Base-by-base conservation (phyloP, 805 yeast species). In the Saccharomycopsis vini region DNA sequence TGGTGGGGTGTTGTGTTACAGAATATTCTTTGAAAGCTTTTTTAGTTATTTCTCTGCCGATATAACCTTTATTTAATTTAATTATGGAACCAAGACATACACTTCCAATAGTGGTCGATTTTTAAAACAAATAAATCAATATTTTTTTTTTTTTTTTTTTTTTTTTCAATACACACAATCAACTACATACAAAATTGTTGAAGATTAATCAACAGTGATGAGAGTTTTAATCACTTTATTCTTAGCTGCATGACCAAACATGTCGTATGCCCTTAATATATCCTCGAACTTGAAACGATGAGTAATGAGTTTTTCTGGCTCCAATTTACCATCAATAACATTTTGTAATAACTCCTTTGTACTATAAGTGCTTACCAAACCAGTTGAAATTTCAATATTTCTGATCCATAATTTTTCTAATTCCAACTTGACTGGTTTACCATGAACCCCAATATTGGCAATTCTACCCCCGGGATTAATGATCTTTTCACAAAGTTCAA, bases 371-470 rank as follows among this genome's bases (percentile, higher is more conserved):
- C 70, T 68, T 26, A 72, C 76, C 51, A 72, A 57, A 33, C 76
- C 77, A n/a, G 75, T 70, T 5, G 72, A 52, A 36, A 72, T 65
- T 7, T 56, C 56, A 43, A 69, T 54, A 36, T 69, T 69, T 48
- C 68, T 62, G 45, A 67, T 68, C 73, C 73, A 69, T 21, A 69
- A 52, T 4, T 68, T 67, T 53, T 69, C 69, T 37, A 69, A 50
- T 36, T 62, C 63, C 46, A 69, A 56, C 32, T 64, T 66, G 28
- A 67, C 73, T 35, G 62, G 56, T 22, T 53, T 51, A 40, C 74
- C 75, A 42, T 69, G 74, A 35, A 69, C 74, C 51, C 84, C 84
- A 34, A 78, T 77, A 57, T 78, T 81, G 22, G 81, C 82, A 50
- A 73, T 71, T 47, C 79, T 68, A 22, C 83, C 84, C 46, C 82